Evolutionary conservation across 1,284 basidiomycete genomes (phyloP).

Genomic region (Sutorius eximius): DNA sequence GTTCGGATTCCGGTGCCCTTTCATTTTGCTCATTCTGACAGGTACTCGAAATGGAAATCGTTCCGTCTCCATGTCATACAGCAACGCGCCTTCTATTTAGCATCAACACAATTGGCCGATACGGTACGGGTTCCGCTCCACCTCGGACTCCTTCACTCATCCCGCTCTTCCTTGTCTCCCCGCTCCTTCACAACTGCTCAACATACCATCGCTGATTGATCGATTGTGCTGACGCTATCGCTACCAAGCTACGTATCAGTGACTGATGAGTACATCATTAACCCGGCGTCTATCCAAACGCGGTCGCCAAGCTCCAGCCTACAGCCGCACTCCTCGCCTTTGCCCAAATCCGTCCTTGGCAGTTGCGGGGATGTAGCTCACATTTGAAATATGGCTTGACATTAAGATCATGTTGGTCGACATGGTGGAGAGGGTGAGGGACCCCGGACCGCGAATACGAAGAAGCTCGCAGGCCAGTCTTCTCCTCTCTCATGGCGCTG

Average conservation of each 20-base stretch:
- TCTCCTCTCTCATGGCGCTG: slow-evolving; percentile 26
- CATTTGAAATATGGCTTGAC: slow-evolving; percentile 23
- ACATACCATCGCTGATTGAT: slow-evolving; percentile 14
- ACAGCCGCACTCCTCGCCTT: slow-evolving; percentile 21
- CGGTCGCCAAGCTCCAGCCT: slow-evolving; percentile 28
- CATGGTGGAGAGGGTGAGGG: slow-evolving; percentile 11
- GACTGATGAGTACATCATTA: slow-evolving; percentile 1
- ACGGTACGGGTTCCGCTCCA: slow-evolving; percentile 16
- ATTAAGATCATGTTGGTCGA: slow-evolving; percentile 11
- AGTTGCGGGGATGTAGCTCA: slow-evolving; percentile 20
- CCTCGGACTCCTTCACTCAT: background rate
- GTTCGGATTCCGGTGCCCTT: slow-evolving; percentile 35
- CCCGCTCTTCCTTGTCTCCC: background rate
- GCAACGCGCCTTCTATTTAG: slow-evolving; percentile 18
- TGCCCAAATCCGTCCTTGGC: slow-evolving; percentile 19
- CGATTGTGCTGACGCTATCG: slow-evolving; percentile 7
- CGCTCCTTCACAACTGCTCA: background rate
- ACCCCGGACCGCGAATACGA: slow-evolving; percentile 15
- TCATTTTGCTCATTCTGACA: slow-evolving; percentile 22
- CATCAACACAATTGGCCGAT: slow-evolving; percentile 25
- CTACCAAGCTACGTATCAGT: slow-evolving; percentile 5
- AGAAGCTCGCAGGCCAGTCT: slow-evolving; percentile 17
- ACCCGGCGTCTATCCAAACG: slow-evolving; percentile 14
- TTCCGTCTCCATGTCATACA: slow-evolving; percentile 28
- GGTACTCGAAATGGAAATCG: slow-evolving; percentile 23